Evolutionary conservation across 345 rosid genomes (phyloP).

Genomic region (Eucalyptus pauciflora): DNA sequence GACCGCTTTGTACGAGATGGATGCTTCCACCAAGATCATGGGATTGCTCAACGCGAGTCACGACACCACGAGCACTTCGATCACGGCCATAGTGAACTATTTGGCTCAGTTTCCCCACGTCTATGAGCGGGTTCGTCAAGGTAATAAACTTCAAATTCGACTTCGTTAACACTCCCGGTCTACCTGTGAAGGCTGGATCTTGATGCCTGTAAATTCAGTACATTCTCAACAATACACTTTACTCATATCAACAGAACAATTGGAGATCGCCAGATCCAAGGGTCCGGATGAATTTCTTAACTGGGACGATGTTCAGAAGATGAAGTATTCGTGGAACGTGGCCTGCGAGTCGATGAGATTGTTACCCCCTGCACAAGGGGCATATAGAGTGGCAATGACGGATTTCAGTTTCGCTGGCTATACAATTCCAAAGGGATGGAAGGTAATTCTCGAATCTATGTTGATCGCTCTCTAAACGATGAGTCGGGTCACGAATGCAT

Average conservation of each 20-base stretch:
- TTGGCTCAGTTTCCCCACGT: neutral
- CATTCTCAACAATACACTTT: fast-evolving
- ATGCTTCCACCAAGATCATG: neutral
- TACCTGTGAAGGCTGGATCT: neutral
- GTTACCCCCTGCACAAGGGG: neutral
- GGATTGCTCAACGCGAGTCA: neutral
- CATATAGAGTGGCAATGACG: neutral
- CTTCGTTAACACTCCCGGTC: neutral
- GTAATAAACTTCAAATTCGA: neutral
- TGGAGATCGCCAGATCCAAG: neutral
- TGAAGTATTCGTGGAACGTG: neutral
- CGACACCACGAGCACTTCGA: neutral
- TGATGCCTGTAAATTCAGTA: neutral
- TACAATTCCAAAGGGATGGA: neutral
- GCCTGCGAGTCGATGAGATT: neutral
- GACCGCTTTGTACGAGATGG: neutral
- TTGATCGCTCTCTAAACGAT: neutral
- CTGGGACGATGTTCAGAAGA: neutral
- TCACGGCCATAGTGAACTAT: neutral
- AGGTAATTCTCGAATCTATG: neutral
- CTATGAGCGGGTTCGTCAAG: neutral
- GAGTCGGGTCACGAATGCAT: neutral
- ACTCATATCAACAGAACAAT: neutral
- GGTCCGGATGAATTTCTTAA: neutral
- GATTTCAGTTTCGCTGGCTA: neutral